Evolutionary conservation across 169 alveolate genomes (phyloP), one percentile per base, ranked within the genome.

Genomic region (Cryptosporidium sp.): DNA sequence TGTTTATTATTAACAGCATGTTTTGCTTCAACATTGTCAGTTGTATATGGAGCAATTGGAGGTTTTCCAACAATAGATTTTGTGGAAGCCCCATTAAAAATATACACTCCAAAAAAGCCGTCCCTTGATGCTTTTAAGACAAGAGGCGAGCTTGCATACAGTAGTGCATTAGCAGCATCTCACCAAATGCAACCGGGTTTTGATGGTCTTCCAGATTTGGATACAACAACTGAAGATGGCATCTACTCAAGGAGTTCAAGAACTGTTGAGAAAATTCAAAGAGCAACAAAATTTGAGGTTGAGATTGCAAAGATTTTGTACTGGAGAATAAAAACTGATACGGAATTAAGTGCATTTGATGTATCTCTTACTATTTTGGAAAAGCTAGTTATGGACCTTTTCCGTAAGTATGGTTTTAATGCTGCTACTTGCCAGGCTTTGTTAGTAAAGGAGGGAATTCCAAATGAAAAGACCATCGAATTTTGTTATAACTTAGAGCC

Each of bases 321-420:
- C 42, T 80, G 89, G 89, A 80, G 89, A 80, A 80, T 80, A 67
- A 80, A 62, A 37, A 80, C 73, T 21, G 89, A 80, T 67, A n/a
- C 12, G 51, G 62, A 61, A 6, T 65, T 62, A 26, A 35, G 56
- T 5, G 70, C 71, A 37, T 73, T 12, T 21, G 86, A 73, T 39
- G 62, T 80, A 31, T 65, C 89, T 26, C 45, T 80, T 23, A 70
- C 45, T 2, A 26, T 80, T 29, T 80, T 80, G 65, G 89, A 80
- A 65, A 61, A 44, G 33, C 4, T 80, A 10, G 68, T 80, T 16
- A 80, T 80, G 60, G 69, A 80, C 0, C 48, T 80, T 26, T 60
- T 80, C 56, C 75, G 89, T 44, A 80, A 37, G 42, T 80, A 42
- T 80, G 89, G 89, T 1, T 80, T 80, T 39, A 62, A 56, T 33